Evolutionary conservation across 176 grass and related monocot species (phyloP).

Genomic region (Juncus effusus): DNA sequence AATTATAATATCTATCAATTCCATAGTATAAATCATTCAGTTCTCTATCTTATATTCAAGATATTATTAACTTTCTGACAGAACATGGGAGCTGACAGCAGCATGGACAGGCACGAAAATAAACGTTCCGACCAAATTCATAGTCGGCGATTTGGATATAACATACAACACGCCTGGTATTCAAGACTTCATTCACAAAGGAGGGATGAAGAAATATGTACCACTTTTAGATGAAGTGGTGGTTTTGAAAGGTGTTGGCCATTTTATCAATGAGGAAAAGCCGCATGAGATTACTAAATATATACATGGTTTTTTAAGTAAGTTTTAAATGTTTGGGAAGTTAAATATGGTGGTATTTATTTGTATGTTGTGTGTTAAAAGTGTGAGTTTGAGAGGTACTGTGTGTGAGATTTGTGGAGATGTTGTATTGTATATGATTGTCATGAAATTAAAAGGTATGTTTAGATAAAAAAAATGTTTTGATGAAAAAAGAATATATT

Average conservation of each 20-base stretch:
- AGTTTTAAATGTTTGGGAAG: conserved; percentile 21
- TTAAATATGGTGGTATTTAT: neutral
- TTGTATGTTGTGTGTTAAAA: neutral
- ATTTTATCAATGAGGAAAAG: conserved; percentile 61
- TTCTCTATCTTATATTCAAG: too few species aligned
- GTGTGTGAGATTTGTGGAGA: neutral
- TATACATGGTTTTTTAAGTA: conserved; percentile 48
- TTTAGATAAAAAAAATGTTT: too few species aligned
- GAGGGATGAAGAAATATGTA: conserved; percentile 50
- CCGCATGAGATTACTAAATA: conserved; percentile 45
- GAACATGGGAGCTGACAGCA: conserved; percentile 57
- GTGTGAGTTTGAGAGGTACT: neutral
- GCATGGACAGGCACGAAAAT: conserved; percentile 49
- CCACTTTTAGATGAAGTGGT: conserved; percentile 56
- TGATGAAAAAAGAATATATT: too few species aligned
- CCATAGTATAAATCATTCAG: too few species aligned
- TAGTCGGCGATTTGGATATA: conserved; percentile 54
- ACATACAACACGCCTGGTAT: conserved; percentile 48
- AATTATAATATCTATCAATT: too few species aligned
- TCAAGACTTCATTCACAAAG: conserved; percentile 56
- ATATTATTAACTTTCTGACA: conserved; percentile 4
- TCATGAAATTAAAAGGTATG: too few species aligned
- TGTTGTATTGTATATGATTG: neutral
- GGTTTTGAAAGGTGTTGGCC: conserved; percentile 49
- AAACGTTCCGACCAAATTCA: conserved; percentile 53